Conservation (phyloP, 2,329 filamentous ascomycete species). For the Pestalotiopsis sp. region DNA sequence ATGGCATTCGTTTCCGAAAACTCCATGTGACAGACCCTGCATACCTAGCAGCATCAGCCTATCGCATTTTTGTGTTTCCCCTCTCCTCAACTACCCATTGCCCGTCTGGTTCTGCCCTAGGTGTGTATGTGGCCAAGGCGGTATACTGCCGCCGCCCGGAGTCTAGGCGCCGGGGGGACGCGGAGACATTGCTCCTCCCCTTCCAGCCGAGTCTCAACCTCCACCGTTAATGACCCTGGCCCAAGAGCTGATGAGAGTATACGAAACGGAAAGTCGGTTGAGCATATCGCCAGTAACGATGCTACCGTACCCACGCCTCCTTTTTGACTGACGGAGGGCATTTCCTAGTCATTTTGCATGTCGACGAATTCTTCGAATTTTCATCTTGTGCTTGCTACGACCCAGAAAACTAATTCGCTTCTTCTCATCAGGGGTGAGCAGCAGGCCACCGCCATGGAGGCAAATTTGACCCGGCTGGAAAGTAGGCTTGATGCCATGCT, state of each 20-base stretch:
- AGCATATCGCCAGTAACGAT: background rate
- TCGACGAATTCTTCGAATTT: too few relatives aligned
- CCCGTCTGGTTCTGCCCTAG: background rate
- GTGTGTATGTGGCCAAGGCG: background rate
- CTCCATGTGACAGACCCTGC: background rate
- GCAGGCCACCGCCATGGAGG: constrained; percentile 32
- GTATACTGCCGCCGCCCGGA: background rate
- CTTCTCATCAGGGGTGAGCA: constrained; percentile 29
- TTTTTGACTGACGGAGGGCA: background rate
- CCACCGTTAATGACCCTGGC: too few relatives aligned
- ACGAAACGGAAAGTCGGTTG: background rate
- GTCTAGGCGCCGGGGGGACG: background rate
- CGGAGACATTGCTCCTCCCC: too few relatives aligned
- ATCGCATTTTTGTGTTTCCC: background rate
- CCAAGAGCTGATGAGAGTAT: background rate
- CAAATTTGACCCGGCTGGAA: constrained; percentile 31
- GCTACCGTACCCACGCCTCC: background rate
- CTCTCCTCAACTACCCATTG: background rate
- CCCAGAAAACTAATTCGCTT: background rate
- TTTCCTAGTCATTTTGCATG: too few relatives aligned
- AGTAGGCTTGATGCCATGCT: constrained; percentile 33
- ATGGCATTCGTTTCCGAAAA: background rate
- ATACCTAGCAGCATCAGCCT: background rate
- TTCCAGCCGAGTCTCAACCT: too few relatives aligned
- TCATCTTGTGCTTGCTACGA: background rate